Base-by-base conservation (phyloP, 164 flowering plant species). In the Kalanchoe fedtschenkoi region DNA sequence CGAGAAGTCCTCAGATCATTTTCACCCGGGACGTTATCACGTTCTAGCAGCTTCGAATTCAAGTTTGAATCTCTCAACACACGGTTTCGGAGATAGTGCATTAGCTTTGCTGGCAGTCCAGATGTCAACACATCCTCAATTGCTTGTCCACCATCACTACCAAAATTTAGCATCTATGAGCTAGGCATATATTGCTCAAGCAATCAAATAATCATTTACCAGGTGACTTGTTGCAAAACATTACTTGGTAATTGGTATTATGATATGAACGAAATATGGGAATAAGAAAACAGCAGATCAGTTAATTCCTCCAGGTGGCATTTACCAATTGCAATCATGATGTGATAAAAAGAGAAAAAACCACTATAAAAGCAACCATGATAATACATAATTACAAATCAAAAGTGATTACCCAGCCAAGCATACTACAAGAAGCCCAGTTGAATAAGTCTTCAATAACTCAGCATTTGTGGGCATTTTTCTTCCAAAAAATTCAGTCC, bases 41-140 rank as follows among this genome's bases (percentile, higher is more conserved):
- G 65, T 64, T 88, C 97, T 70, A 73, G 88, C 34, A 80, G 96
- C 61, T 73, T 79, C 19, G 70, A 43, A 10, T 43, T 43, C 22
- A n/a, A 55, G 63, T 69, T 80, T 37, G 77, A 65, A 63, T 88
- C 99, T 29, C 95, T 95, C 69, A 93, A 76, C 62, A 85, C 89
- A 60, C 96, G 80, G 0, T 72, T 42, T 16, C 97, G 96, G 71
- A 93, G 89, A 74, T 75, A 90, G 34, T 81, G 89, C 99, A 93
- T 90, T 62, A 93, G 88, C 69, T 93, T 90, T 34, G 96, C 83
- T 29, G 99, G 75, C 68, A 93, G 70, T 21, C 97, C 96, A 68
- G 91, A 90, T 53, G 91, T 81, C 78, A 93, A 71, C 33, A 85
- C 99, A 72, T 88, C 96, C 73, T 90, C 97, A 59, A 93, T 95